A percentile compares a stretch with the other conserved stretches of the same genome.
These are phyloP conservation scores for Solanum piurae DNA, from an alignment of 257 asterid genomes.

Conservation along the genomic window DNA sequence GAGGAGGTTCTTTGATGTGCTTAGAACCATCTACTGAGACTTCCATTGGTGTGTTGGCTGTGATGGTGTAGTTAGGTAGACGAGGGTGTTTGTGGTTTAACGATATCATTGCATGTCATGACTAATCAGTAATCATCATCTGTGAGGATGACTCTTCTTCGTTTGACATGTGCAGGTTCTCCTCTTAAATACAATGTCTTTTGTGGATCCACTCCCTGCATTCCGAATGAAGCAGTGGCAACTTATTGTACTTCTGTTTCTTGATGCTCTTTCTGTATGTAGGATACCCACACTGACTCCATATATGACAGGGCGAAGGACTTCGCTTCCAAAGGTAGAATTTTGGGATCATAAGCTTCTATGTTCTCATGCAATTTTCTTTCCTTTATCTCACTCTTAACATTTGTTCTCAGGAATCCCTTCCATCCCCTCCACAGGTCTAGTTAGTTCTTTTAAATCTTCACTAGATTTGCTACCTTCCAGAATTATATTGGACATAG, in stretches of 20 bases:
- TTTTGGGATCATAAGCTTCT: background rate
- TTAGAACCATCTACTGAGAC: background rate
- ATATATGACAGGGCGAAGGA: conserved; percentile 45
- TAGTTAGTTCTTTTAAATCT: background rate
- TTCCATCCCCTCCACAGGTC: background rate
- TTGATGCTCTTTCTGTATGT: conserved; percentile 82
- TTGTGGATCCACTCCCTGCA: conserved; percentile 71
- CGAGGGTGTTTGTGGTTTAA: background rate
- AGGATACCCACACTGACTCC: conserved; percentile 55
- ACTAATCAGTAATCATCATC: background rate
- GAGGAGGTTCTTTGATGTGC: background rate
- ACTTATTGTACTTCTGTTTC: conserved; percentile 52
- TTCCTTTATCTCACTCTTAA: background rate
- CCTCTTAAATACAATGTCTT: conserved; percentile 76
- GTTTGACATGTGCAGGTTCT: conserved; percentile 41
- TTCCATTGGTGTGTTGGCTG: background rate
- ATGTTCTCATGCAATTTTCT: background rate
- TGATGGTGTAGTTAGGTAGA: background rate
- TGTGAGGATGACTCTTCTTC: background rate
- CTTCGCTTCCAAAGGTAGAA: conserved; percentile 65
- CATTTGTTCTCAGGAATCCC: background rate
- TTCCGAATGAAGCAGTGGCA: conserved; percentile 89
- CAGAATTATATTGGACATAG: background rate
- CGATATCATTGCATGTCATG: background rate
- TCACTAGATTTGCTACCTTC: background rate